Percentiles rank a stretch among this genome's conserved stretches.
Conservation (phyloP, 805 yeast species). For the Candida yuanshanica region DNA sequence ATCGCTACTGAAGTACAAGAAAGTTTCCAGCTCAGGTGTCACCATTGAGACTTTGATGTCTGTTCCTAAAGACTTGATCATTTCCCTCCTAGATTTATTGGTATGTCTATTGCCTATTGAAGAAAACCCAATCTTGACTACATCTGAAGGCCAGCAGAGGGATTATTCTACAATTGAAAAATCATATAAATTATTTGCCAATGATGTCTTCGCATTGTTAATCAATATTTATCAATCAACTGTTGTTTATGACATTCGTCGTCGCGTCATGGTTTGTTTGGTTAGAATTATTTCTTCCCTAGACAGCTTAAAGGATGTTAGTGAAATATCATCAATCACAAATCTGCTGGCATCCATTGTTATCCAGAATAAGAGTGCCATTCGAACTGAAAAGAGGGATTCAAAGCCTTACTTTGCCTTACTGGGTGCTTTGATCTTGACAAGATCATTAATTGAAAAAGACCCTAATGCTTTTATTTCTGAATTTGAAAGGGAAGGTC, state of each 20-base stretch:
- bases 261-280: conserved; percentile 48
- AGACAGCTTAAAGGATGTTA: conserved; percentile 27
- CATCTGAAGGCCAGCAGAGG: conserved; percentile 13
- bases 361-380: conserved; percentile 41
- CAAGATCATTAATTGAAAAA: conserved; percentile 37
- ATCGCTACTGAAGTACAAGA: conserved; percentile 48
- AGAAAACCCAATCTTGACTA: conserved; percentile 23
- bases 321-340: conserved; percentile 32
- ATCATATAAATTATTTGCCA: conserved; percentile 32
- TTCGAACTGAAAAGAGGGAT: conserved; percentile 20
- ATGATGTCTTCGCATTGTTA: conserved; percentile 45
- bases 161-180: conserved; percentile 21
- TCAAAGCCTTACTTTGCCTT: conserved; percentile 33
- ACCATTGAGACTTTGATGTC: conserved; percentile 70
- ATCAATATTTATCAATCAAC: conserved; percentile 66
- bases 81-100: conserved; percentile 49
- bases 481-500: conserved; percentile 66
- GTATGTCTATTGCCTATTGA: conserved; percentile 52
- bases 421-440: conserved; percentile 45
- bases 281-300: conserved; percentile 44
- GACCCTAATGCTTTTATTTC: conserved; percentile 39
- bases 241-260: conserved; percentile 60
- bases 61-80: conserved; percentile 60
- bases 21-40: conserved; percentile 25
- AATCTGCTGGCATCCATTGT: conserved; percentile 54